A percentile compares a stretch with the other conserved stretches of the same genome.
Conservation (phyloP, 441 rosid species). For the Syzygium syzygioides region DNA sequence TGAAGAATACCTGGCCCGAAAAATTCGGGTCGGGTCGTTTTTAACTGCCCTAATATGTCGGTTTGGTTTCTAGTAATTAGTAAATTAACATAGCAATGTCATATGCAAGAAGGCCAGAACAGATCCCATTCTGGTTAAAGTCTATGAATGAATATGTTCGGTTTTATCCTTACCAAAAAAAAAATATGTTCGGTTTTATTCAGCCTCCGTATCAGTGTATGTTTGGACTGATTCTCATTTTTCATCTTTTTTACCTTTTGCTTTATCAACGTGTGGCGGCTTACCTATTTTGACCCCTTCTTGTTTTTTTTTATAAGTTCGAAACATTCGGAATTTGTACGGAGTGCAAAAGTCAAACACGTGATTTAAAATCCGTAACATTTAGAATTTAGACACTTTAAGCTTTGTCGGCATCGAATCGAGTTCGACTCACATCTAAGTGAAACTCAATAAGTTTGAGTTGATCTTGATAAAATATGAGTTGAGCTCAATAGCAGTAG, state of each 20-base stretch:
- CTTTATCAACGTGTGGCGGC: neutral
- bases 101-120: neutral
- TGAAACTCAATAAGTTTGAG: neutral
- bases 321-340: neutral
- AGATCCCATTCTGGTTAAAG: neutral
- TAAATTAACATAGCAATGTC: neutral
- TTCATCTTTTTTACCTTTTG: neutral
- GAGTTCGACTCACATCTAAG: neutral
- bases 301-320: no score
- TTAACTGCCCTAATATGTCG: neutral
- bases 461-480: neutral
- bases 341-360: no score
- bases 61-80: neutral
- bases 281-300: neutral
- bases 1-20: neutral
- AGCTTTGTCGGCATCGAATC: neutral
- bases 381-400: neutral
- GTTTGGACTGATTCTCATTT: neutral
- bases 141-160: neutral
- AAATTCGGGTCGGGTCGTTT: no score
- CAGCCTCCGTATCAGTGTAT: neutral
- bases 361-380: neutral
- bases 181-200: neutral
- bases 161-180: no score
- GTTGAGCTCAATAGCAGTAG: neutral